Conservation (phyloP, 2,329 filamentous ascomycete genomes). For the Rutstroemia sydowiana region DNA sequence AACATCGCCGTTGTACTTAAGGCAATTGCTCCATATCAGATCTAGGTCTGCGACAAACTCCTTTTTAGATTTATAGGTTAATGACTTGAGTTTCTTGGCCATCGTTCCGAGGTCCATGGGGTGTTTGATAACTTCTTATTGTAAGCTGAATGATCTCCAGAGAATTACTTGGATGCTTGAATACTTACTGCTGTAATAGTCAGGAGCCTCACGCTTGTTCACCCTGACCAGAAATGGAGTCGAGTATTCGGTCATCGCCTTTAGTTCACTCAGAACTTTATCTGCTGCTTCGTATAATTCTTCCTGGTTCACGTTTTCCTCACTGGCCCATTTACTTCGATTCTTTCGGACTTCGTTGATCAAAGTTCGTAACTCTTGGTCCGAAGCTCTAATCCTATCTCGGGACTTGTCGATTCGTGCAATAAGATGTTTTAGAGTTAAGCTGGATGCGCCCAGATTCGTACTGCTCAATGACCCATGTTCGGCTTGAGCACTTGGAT, state of each 20-base stretch:
- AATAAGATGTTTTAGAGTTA: constrained; percentile 95
- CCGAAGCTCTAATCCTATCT: constrained; percentile 81
- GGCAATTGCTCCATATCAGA: constrained; percentile 93
- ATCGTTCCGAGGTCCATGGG: constrained; percentile 97
- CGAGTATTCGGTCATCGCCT: constrained; percentile 94
- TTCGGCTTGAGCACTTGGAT: constrained; percentile 45
- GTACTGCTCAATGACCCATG: constrained; percentile 88
- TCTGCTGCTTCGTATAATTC: constrained; percentile 95
- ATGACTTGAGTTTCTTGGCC: constrained; percentile 90
- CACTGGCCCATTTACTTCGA: constrained; percentile 96
- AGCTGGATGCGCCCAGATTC: constrained; percentile 89
- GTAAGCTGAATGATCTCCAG: constrained; percentile 27
- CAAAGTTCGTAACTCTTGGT: constrained; percentile 81
- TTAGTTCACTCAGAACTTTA: constrained; percentile 93
- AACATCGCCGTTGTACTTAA: constrained; percentile 90
- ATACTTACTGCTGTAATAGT: constrained; percentile 80
- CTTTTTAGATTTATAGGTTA: constrained; percentile 78
- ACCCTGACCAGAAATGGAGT: constrained; percentile 91
- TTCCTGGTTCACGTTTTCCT: constrained; percentile 95
- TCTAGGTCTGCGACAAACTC: constrained; percentile 93
- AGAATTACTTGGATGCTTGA: background rate
- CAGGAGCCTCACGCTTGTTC: constrained; percentile 93
- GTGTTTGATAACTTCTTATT: constrained; percentile 74
- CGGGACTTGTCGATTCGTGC: constrained; percentile 91
- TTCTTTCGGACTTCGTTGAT: constrained; percentile 99